A percentile compares a stretch with the other conserved stretches of the same genome.
Evolutionary conservation across 1,139 yeast species (phyloP).

Genomic region (Kodamaea derodonti): DNA sequence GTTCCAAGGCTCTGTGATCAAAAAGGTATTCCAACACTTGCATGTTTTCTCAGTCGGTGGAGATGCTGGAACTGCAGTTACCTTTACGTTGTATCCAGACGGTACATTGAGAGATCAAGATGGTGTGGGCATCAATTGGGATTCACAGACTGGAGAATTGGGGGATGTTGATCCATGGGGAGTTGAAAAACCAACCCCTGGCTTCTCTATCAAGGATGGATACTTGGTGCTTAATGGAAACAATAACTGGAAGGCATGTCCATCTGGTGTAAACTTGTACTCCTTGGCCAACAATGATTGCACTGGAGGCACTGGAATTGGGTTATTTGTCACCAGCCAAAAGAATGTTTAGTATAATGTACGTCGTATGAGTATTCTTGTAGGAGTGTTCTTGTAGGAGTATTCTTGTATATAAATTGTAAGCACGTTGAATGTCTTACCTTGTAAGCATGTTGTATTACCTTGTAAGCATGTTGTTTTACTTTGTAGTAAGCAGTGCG

Average conservation of each 20-base stretch:
- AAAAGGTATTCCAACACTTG: constrained; percentile 26
- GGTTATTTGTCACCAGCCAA: constrained; percentile 13
- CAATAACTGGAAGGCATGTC: constrained; percentile 24
- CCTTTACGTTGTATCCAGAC: constrained; percentile 21
- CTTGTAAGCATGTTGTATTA: too few species aligned
- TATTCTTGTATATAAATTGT: too few species aligned
- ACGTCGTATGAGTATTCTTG: too few species aligned
- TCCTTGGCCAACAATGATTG: constrained; percentile 26
- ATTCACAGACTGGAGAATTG: constrained; percentile 25
- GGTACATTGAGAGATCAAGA: constrained; percentile 27
- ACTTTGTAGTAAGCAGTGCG: too few species aligned
- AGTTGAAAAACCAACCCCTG: constrained; percentile 19
- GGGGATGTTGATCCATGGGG: constrained; percentile 30
- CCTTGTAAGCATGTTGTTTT: too few species aligned
- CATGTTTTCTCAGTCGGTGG: constrained; percentile 34
- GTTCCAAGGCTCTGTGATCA: constrained; percentile 21
- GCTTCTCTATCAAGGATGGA: constrained; percentile 22
- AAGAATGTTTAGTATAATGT: constrained; percentile 5
- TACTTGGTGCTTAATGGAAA: constrained; percentile 21
- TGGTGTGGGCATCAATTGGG: constrained; percentile 23
- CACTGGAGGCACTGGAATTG: constrained; percentile 26
- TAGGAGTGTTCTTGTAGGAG: too few species aligned
- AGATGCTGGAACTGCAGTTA: constrained; percentile 20
- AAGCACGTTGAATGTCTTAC: too few species aligned
- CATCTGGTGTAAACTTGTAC: constrained; percentile 21